A percentile compares a stretch with the other conserved stretches of the same genome.
phyloP scores from a whole-genome alignment of 2,329 filamentous ascomycete species.

The Ascochyta koolunga region DNA sequence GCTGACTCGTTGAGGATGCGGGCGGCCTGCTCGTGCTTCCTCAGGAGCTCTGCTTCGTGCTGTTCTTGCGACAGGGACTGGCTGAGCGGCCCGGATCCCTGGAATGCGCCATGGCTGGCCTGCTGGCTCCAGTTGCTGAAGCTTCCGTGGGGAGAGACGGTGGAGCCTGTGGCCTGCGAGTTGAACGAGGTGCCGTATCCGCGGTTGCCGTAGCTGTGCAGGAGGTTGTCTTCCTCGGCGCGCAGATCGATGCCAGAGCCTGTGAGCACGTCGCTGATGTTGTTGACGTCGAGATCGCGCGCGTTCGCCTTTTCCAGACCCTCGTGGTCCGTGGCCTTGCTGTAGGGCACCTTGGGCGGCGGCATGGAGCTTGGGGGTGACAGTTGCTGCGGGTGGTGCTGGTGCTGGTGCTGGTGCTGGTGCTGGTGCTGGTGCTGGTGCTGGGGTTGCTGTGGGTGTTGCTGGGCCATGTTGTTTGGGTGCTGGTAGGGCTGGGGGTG shows the following conservation, averaged over 20 bases:
- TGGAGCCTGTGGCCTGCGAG: constrained; percentile 44
- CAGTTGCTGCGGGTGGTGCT: constrained; percentile 20
- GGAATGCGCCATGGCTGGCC: constrained; percentile 46
- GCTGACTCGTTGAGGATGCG: constrained; percentile 64
- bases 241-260: constrained; percentile 86
- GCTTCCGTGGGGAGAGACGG: constrained; percentile 51
- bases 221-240: constrained; percentile 83
- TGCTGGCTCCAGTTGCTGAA: constrained; percentile 55
- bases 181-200: constrained; percentile 55
- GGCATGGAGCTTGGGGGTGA: constrained; percentile 59
- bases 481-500: constrained; percentile 57
- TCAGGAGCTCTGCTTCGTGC: constrained; percentile 68
- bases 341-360: constrained; percentile 65
- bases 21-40: constrained; percentile 70
- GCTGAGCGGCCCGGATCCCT: constrained; percentile 45
- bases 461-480: constrained; percentile 29
- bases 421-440: constrained; percentile 30
- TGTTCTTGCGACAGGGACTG: constrained; percentile 70
- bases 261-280: constrained; percentile 81
- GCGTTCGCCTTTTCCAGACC: constrained; percentile 61
- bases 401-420: constrained; percentile 21
- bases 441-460: constrained; percentile 21
- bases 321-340: constrained; percentile 49
- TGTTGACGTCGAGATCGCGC: constrained; percentile 67
- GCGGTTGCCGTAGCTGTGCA: constrained; percentile 66